A percentile compares a stretch with the other conserved stretches of the same genome.
phyloP scores from a whole-genome alignment of 495 filamentous ascomycete genomes.

The Aspergillus wentii region DNA sequence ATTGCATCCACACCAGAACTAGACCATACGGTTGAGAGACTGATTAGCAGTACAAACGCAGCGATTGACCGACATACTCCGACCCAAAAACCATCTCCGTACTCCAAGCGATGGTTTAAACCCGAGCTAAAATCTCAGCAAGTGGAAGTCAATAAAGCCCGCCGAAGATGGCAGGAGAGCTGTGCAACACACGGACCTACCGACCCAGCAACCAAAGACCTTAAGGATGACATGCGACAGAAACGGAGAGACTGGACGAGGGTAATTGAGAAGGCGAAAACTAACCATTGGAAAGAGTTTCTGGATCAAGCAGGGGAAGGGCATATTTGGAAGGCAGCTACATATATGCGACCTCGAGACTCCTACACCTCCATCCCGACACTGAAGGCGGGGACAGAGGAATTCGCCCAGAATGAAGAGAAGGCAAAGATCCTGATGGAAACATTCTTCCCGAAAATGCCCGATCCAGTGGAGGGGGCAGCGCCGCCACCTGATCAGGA shows the following conservation, averaged over 20 bases:
- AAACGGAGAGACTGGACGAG: conserved; percentile 11
- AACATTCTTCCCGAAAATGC: conserved; percentile 9
- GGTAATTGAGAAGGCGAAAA: conserved; percentile 14
- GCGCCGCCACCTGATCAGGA: background rate
- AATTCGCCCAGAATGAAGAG: conserved; percentile 4
- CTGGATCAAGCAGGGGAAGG: conserved; percentile 16
- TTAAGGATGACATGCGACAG: conserved; percentile 2
- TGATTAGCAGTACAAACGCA: conserved; percentile 8
- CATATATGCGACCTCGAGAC: conserved; percentile 8
- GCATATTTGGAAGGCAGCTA: conserved; percentile 15
- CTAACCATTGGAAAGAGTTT: conserved; percentile 14
- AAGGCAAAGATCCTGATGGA: conserved; percentile 6
- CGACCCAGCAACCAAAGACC: background rate
- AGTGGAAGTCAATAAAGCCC: conserved; percentile 1
- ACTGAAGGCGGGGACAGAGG: conserved; percentile 1
- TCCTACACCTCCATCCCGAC: conserved; percentile 2
- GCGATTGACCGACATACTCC: conserved; percentile 8
- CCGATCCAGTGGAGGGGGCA: background rate
- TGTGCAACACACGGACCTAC: background rate
- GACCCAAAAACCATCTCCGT: conserved; percentile 9
- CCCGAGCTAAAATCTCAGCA: background rate
- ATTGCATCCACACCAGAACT: conserved; percentile 8
- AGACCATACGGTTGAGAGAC: conserved; percentile 8
- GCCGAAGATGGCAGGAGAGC: conserved; percentile 4
- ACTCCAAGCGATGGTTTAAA: conserved; percentile 10